Evolutionary conservation across 352 stramenopile genomes (phyloP).

Genomic region (Phytophthora pseudosyringae): DNA sequence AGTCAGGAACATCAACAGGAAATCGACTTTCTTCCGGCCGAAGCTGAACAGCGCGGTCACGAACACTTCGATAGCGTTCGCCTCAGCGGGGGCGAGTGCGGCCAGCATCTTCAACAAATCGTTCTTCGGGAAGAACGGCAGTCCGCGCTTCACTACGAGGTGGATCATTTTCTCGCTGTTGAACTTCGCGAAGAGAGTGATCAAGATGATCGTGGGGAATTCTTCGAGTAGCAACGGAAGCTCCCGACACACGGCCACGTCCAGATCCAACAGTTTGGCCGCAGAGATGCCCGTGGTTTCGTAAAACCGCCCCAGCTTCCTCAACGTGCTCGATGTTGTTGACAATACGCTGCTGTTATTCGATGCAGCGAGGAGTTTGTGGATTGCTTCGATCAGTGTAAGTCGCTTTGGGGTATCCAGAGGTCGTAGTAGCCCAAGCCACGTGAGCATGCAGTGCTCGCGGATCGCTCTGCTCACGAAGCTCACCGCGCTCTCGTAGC

Average conservation of each 20-base stretch:
- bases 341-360: constrained; percentile 9
- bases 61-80: constrained; percentile 45
- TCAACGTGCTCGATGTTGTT: constrained; percentile 38
- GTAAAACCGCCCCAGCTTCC: constrained; percentile 64
- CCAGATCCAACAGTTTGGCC: constrained; percentile 49
- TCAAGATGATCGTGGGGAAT: constrained; percentile 58
- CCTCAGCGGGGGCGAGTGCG: constrained; percentile 39
- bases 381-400: constrained; percentile 38
- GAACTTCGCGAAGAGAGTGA: constrained; percentile 62
- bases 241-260: constrained; percentile 31
- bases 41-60: constrained; percentile 48
- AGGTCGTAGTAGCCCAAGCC: constrained; percentile 51
- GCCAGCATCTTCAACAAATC: constrained; percentile 61
- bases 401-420: constrained; percentile 38
- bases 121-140: constrained; percentile 46
- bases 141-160: constrained; percentile 38
- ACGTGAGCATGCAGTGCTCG: constrained; percentile 55
- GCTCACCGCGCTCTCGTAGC: constrained; percentile 33
- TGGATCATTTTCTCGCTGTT: constrained; percentile 51
- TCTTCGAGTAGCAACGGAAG: constrained; percentile 49
- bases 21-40: constrained; percentile 32
- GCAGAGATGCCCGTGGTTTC: constrained; percentile 50
- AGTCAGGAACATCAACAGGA: constrained; percentile 52
- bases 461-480: constrained; percentile 52
- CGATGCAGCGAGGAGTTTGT: constrained; percentile 26